Conservation (phyloP, 2,329 filamentous ascomycete genomes). For the Aureobasidium mangrovei region DNA sequence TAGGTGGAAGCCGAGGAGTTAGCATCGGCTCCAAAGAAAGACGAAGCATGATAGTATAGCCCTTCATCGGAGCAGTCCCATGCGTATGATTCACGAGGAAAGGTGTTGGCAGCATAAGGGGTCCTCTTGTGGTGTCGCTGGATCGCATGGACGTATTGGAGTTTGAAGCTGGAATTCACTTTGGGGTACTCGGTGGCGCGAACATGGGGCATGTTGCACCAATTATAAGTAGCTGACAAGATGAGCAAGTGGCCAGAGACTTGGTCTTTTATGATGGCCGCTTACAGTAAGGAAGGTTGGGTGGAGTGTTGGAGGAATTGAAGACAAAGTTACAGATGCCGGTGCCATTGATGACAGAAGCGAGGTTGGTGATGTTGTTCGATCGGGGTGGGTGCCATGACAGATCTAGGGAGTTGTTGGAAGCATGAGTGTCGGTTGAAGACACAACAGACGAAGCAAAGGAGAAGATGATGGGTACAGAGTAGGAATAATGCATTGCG, state of each 20-base stretch:
- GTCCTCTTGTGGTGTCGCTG: conserved; percentile 81
- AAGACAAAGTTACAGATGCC: conserved; percentile 69
- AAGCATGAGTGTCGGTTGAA: not conserved
- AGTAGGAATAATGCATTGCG: conserved; percentile 24
- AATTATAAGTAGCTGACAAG: conserved; percentile 53
- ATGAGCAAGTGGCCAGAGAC: not conserved
- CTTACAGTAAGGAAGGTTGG: conserved; percentile 40
- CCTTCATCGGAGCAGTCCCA: conserved; percentile 67
- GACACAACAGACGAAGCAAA: conserved; percentile 1
- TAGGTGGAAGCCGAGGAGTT: conserved; percentile 49
- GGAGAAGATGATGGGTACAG: conserved; percentile 18
- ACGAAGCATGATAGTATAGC: conserved; percentile 60
- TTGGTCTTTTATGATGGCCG: not conserved
- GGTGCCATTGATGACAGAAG: conserved; percentile 45
- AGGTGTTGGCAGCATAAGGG: conserved; percentile 68
- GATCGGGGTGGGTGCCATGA: conserved; percentile 51
- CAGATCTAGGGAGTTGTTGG: conserved; percentile 30
- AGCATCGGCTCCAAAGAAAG: conserved; percentile 31
- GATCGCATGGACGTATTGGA: conserved; percentile 72
- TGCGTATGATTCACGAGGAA: conserved; percentile 61
- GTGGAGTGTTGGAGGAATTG: conserved; percentile 54
- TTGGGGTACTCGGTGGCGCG: conserved; percentile 53
- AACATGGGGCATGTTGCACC: conserved; percentile 85
- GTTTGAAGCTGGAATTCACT: conserved; percentile 46
- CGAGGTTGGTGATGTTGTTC: conserved; percentile 53